Base-by-base conservation (phyloP, 202 grass and related monocot species). In the Zizania palustris region DNA sequence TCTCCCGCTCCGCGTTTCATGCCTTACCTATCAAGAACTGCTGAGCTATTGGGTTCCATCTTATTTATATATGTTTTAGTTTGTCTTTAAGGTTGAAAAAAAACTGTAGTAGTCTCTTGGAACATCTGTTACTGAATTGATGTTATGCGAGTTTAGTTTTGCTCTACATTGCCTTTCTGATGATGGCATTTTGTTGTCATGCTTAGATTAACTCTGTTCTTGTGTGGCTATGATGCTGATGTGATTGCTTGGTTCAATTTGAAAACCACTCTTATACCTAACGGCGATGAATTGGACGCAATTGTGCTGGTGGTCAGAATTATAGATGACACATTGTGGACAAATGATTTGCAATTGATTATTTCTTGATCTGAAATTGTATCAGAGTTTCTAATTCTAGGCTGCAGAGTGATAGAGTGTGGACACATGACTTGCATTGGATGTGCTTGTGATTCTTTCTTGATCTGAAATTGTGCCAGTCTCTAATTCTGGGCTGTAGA, bases 51-150 rank as follows among this genome's bases (percentile, higher is more conserved):
- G 38, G 38, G 77, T 75, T 86, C 60, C 48, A 77, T 44, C 57
- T 75, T 37, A 20, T 74, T 65, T 79, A 75, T 63, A 82, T 69
- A 81, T 81, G 58, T 42, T 8, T 49, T 28, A 5, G 45, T 38
- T 21, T 56, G 19, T 59, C 54, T 69, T 84, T 70, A 9, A 64
- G 59, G 75, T 58, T 80, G 72, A 34, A 54, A 54, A 69, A 62
- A n/a, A n/a, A n/a, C n/a, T n/a, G 69, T 79, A 57, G 55, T 34
- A 74, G 69, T 63, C 73, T 88, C 19, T 60, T 59, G 81, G 63
- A 64, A 74, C 41, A 20, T 20, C 1, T 83, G 36, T 49, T 64
- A 48, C 69, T 70, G 69, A 14, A 60, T 15, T 77, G 14, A 76
- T 81, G 59, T 9, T 48, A 65, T 77, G 71, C 8, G 4, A 65